Evolutionary conservation across 495 filamentous ascomycete species (phyloP), one percentile per base, ranked within the genome.

Genomic region (Neurospora discreta): DNA sequence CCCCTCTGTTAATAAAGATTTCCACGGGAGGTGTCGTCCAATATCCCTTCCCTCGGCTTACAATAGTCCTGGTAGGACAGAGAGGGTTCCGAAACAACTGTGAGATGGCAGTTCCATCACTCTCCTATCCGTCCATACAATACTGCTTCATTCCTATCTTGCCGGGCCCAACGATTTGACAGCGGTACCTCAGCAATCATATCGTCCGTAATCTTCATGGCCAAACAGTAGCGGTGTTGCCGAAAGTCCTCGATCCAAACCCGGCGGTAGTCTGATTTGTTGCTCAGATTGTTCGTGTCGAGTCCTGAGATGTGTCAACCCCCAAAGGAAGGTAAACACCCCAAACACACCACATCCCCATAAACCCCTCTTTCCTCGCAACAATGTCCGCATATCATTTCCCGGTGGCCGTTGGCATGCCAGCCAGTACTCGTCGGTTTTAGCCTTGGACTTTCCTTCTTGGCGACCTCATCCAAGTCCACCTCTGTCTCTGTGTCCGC

Each of bases 331-430:
- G 78, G 80, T 8, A 84, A 70, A 72, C 84, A 85, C 2, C 83
- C 84, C 16, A 85, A 73, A 46, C 84, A 85, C 1, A 84, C 80
- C 23, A 84, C 81, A 44, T 85, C 84, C 43, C 84, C 84, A 23
- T 84, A 80, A n/a, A 60, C 38, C 0, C 83, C 83, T 33, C 75
- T 76, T 69, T 86, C 84, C 6, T 85, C 79, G 68, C 84, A 85
- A 74, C 84, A 86, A 3, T 78, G 77, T 42, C 84, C 84, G 74
- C 84, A 86, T 6, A 86, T 74, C 73, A 83, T 76, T 30, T 75
- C 73, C 30, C 79, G 74, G 73, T 85, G 84, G 16, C 81, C 81
- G 33, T 77, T 76, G 36, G 75, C 77, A 46, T 71, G 71, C 80
- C 81, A 82, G 18, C 76, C 75, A 10, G 67, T 65, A 18, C 44